Evolutionary conservation across 1,284 basidiomycete species (phyloP), one percentile per base, ranked within the genome.

Genomic region (Lentinula novae-zelandiae): DNA sequence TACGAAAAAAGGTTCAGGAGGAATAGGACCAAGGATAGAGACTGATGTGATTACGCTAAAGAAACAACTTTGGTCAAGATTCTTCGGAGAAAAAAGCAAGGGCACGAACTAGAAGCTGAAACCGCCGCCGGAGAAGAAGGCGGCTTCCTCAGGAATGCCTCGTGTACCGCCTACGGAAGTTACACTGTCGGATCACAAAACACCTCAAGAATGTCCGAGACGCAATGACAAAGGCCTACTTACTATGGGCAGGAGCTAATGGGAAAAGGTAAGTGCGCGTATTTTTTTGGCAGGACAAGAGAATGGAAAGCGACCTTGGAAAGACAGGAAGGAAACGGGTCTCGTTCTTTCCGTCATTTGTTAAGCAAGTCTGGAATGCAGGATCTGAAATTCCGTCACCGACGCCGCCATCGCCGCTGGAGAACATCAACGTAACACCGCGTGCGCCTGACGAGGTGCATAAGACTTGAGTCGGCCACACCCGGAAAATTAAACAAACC

Each of bases 381-480:
- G 83, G 80, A 65, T 84, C 63, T 0, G 76, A 40, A 61, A 82
- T 69, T 5, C 81, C 79, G 65, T 85, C 85, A 13, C 88, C 90
- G 5, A 90, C 89, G 54, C 89, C 89, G n/a, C 71, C 72, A 65
- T 92, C 89, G 12, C 89, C 89, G 20, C 80, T 81, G 42, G 81
- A 78, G 71, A 87, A 88, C 60, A 83, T 69, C 20, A 89, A 62
- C 5, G 84, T 81, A 13, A 84, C 76, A 22, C 89, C 89, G 2
- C 86, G 81, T 1, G 79, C 79, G 53, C 85, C 84, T 72, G 27
- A 13, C 20, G 15, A 22, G 40, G 1, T 12, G n/a, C 15, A 22
- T 46, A 15, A 46, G 34, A 13, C 33, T 9, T 48, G 9, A 22
- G 46, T 48, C 20, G 20, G 7, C 22, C 46, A 9, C 6, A 48